phyloP scores from a whole-genome alignment of 176 grass and related monocot genomes.

The Phragmites australis region DNA sequence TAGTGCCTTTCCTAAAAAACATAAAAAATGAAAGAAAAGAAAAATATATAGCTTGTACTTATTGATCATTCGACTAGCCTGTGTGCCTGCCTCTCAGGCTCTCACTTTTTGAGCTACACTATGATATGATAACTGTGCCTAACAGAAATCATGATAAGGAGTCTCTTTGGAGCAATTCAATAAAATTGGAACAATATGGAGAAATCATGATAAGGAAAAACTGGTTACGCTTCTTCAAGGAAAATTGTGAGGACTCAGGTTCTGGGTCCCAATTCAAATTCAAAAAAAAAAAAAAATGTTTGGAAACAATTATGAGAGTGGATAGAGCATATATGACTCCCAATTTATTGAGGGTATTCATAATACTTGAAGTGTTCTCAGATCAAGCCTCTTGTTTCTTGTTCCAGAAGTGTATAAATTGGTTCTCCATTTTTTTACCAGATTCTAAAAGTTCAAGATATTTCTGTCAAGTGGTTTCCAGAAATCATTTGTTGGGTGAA shows the following conservation, averaged over 20 bases:
- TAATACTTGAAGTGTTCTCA: not conserved
- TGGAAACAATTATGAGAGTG: not conserved
- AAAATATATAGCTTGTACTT: not conserved
- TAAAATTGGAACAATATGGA: not conserved
- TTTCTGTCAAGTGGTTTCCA: not conserved
- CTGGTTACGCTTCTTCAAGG: not conserved
- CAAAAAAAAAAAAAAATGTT: not conserved
- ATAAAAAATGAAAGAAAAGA: not conserved
- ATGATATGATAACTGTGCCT: not conserved
- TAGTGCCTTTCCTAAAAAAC: too few species aligned
- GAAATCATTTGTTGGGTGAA: slow-evolving; percentile 16
- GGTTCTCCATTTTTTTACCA: not conserved
- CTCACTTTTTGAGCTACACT: not conserved
- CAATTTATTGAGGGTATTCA: not conserved
- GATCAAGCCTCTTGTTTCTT: not conserved
- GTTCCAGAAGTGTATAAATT: not conserved
- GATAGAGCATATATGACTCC: not conserved
- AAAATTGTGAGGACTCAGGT: not conserved
- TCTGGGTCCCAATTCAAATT: not conserved
- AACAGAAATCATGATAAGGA: not conserved
- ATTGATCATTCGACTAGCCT: not conserved
- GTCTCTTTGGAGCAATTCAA: not conserved
- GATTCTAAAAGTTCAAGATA: not conserved
- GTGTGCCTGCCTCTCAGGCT: not conserved
- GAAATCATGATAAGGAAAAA: not conserved